Conservation (phyloP, 495 filamentous ascomycete genomes). For the Talaromyces ruber region DNA sequence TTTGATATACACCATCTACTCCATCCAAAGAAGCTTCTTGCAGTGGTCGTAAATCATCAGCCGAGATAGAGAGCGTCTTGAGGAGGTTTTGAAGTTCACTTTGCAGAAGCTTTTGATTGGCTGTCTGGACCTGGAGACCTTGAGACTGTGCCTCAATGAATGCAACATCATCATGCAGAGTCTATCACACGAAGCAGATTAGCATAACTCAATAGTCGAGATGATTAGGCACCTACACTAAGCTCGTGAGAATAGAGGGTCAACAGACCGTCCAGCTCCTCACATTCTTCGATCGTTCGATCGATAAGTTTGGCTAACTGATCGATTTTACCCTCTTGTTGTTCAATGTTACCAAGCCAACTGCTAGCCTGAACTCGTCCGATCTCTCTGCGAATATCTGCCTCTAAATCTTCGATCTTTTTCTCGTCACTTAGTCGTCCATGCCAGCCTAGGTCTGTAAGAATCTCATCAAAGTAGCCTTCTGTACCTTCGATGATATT, state of each 20-base stretch:
- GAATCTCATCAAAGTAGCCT: constrained; percentile 64
- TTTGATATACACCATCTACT: constrained; percentile 57
- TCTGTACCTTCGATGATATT: constrained; percentile 59
- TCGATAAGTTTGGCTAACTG: constrained; percentile 79
- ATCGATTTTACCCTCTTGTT: constrained; percentile 80
- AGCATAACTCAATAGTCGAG: background rate
- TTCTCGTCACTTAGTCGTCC: constrained; percentile 59
- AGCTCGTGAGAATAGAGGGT: constrained; percentile 93
- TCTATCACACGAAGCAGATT: constrained; percentile 47
- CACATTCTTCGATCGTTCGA: constrained; percentile 82
- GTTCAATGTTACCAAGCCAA: constrained; percentile 81
- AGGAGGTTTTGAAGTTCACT: constrained; percentile 75
- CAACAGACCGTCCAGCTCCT: constrained; percentile 86
- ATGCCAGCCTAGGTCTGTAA: constrained; percentile 88
- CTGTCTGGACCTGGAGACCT: constrained; percentile 91
- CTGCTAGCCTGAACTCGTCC: constrained; percentile 84
- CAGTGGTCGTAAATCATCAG: constrained; percentile 62
- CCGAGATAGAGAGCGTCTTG: constrained; percentile 78
- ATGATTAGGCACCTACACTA: constrained; percentile 51
- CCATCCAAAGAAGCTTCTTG: constrained; percentile 66
- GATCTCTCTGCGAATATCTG: constrained; percentile 77
- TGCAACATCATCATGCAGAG: constrained; percentile 86
- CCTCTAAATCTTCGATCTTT: constrained; percentile 74
- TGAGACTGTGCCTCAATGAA: constrained; percentile 97
- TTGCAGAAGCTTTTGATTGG: constrained; percentile 91